phyloP scores from a whole-genome alignment of 2,329 filamentous ascomycete species.

The Blumeria graminis region DNA sequence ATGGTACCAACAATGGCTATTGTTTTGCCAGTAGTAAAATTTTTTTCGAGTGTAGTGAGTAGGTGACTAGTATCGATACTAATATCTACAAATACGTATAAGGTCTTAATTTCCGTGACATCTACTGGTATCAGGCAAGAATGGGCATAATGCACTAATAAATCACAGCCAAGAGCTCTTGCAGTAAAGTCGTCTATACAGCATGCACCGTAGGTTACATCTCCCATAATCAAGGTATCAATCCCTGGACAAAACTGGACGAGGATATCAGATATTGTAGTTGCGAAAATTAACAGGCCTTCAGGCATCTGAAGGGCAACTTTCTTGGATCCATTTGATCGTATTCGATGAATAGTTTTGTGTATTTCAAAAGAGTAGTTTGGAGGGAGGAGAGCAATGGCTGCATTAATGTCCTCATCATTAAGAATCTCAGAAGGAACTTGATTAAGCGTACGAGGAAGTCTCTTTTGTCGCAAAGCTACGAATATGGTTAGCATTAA shows the following conservation, averaged over 20 bases:
- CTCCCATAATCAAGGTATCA: constrained; percentile 94
- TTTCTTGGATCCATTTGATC: constrained; percentile 50
- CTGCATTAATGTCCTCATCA: constrained; percentile 64
- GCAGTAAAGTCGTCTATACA: constrained; percentile 98
- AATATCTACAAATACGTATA: constrained; percentile 97
- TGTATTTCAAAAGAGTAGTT: constrained; percentile 98
- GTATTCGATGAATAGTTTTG: constrained; percentile 90
- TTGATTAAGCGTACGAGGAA: constrained; percentile 67
- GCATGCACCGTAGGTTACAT: constrained; percentile 95
- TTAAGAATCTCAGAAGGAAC: constrained; percentile 72
- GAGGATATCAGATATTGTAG: constrained; percentile 90
- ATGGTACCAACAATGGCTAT: constrained; percentile 91
- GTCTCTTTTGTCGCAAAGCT: constrained; percentile 50
- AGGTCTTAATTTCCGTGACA: constrained; percentile 85
- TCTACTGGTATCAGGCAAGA: constrained; percentile 91
- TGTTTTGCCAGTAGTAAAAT: constrained; percentile 64
- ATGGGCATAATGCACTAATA: constrained; percentile 91
- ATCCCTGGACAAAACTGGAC: constrained; percentile 80
- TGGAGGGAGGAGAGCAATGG: constrained; percentile 64
- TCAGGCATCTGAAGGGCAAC: constrained; percentile 96
- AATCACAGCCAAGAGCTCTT: constrained; percentile 73
- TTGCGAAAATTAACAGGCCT: constrained; percentile 81
- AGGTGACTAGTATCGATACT: constrained; percentile 81
- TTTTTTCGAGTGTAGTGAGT: constrained; percentile 64
- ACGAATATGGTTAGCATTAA: background rate